A percentile compares a stretch with the other conserved stretches of the same genome.
Evolutionary conservation across 108 stramenopile species (phyloP).

Genomic region (Discostella stelligeroides): DNA sequence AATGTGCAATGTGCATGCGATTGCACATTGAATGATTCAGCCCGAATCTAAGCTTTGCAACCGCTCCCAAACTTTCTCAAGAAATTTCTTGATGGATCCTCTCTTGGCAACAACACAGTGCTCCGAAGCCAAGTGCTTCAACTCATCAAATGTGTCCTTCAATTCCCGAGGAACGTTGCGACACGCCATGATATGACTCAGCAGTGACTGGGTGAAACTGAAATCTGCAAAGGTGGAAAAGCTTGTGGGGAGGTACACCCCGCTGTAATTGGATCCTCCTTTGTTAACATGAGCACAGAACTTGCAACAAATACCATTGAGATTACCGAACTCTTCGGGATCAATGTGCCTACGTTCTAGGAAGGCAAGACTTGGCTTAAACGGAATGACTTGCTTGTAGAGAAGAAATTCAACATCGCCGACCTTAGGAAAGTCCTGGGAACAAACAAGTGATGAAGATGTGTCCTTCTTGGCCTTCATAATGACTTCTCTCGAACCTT

Average conservation of each 20-base stretch:
- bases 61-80: slow-evolving; percentile 18
- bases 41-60: not conserved
- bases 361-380: not conserved
- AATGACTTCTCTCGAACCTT: slow-evolving; percentile 16
- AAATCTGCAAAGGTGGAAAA: slow-evolving; percentile 8
- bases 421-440: slow-evolving; percentile 16
- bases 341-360: not conserved
- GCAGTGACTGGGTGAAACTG: slow-evolving; percentile 17
- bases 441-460: slow-evolving; percentile 5
- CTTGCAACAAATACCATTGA: slow-evolving; percentile 15
- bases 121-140: slow-evolving; percentile 16
- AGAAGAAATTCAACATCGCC: slow-evolving; percentile 13
- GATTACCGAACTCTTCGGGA: not conserved
- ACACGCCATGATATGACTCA: slow-evolving; percentile 8
- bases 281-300: slow-evolving; percentile 13
- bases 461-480: not conserved
- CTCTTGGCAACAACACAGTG: slow-evolving; percentile 13
- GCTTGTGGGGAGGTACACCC: slow-evolving; percentile 18
- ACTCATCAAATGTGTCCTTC: slow-evolving; percentile 15
- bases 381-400: slow-evolving; percentile 20
- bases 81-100: slow-evolving; percentile 16
- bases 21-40: too few relatives aligned
- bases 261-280: not conserved
- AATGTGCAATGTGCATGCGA: too few relatives aligned
- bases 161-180: slow-evolving; percentile 10